Percentiles rank a stretch among this genome's conserved stretches.
phyloP scores from a whole-genome alignment of 371 early-diverging fungal genomes.

The Gilbertella persicaria region DNA sequence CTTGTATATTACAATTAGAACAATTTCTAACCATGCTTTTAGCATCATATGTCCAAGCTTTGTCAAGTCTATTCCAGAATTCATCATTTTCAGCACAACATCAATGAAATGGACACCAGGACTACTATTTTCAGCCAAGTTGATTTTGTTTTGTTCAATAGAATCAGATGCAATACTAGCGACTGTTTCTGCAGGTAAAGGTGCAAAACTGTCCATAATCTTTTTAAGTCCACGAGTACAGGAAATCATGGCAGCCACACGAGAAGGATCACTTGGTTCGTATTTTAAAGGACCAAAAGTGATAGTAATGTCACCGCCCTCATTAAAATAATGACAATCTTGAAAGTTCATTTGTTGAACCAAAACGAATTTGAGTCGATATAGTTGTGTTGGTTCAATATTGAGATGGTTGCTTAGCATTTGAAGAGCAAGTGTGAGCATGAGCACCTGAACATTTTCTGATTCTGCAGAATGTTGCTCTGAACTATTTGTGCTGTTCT shows the following conservation, averaged over 20 bases:
- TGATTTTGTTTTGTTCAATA: conserved; percentile 32
- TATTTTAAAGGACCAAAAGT: conserved; percentile 40
- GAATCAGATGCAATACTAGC: conserved; percentile 40
- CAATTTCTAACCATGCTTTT: conserved; percentile 58
- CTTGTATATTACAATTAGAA: conserved; percentile 63
- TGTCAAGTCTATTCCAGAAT: conserved; percentile 46
- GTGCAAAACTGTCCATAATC: conserved; percentile 56
- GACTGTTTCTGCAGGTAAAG: conserved; percentile 42
- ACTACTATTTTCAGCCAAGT: conserved; percentile 46
- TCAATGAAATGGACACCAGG: conserved; percentile 52
- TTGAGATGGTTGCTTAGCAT: conserved; percentile 51
- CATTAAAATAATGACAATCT: conserved; percentile 35
- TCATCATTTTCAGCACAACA: conserved; percentile 50
- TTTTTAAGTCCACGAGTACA: conserved; percentile 49
- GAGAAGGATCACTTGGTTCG: conserved; percentile 35
- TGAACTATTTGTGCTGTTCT: background rate
- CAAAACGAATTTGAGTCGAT: conserved; percentile 41
- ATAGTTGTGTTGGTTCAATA: conserved; percentile 39
- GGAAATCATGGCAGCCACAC: conserved; percentile 37
- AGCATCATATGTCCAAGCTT: conserved; percentile 48
- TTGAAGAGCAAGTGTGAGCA: conserved; percentile 52
- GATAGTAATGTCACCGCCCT: conserved; percentile 36
- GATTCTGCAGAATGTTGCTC: conserved; percentile 16
- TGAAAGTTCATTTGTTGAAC: conserved; percentile 47
- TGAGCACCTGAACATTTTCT: conserved; percentile 44